phyloP scores from a whole-genome alignment of 306 rosid genomes.

The Dalbergia cochinchinensis region DNA sequence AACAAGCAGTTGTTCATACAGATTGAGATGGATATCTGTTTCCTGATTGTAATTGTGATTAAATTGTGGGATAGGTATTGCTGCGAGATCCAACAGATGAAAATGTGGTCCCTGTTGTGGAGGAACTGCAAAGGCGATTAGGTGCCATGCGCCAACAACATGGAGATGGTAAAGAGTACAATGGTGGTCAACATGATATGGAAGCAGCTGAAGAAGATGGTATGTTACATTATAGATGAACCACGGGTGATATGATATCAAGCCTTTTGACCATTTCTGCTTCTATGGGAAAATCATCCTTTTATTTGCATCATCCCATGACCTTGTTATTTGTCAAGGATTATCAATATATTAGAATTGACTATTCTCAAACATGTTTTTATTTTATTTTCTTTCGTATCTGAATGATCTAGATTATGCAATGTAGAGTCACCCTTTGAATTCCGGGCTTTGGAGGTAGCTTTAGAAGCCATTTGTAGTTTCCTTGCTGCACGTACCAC shows the following conservation, averaged over 20 bases:
- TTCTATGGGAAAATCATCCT: constrained; percentile 29
- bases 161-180: constrained; percentile 58
- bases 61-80: constrained; percentile 68
- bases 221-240: constrained; percentile 44
- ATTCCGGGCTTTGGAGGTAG: constrained; percentile 94
- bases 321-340: constrained; percentile 17
- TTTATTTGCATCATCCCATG: constrained; percentile 22
- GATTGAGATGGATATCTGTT: constrained; percentile 20
- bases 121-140: constrained; percentile 84
- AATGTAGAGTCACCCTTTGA: constrained; percentile 93
- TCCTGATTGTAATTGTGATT: constrained; percentile 36
- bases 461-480: constrained; percentile 97
- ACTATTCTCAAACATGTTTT: constrained; percentile 21
- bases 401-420: constrained; percentile 56
- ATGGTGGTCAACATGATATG: constrained; percentile 59
- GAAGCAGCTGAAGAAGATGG: constrained; percentile 91
- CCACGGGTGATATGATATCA: no score
- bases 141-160: constrained; percentile 35
- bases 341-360: background rate
- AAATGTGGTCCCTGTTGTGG: constrained; percentile 84
- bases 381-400: constrained; percentile 1
- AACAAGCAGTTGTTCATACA: constrained; percentile 24
- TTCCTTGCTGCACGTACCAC: constrained; percentile 94
- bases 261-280: constrained; percentile 29
- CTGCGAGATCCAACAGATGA: constrained; percentile 88